Evolutionary conservation across 306 rosid species (phyloP), one percentile per base, ranked within the genome.

Genomic region (Cucumis melo): DNA sequence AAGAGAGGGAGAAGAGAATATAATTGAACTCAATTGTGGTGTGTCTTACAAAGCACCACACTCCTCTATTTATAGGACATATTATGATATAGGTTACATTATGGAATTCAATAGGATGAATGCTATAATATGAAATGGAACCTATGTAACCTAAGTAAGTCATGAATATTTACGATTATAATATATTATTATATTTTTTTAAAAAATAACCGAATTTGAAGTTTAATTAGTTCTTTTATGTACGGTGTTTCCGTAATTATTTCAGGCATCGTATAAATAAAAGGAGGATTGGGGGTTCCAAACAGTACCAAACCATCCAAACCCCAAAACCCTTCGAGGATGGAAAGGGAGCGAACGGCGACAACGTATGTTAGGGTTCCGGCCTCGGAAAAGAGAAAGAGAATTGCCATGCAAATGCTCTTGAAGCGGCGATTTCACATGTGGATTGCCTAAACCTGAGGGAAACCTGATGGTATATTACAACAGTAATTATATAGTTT

Each of bases 361-460:
- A 66, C 5, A 16, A 10, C 66, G 10, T 51, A 36, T 27, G 7
- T 57, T 74, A 57, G 63, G 54, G 61, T 63, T 41, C 19, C 57
- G 63, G 41, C 32, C 74, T 20, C 5, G 67, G 78, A 24, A 41
- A 57, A 21, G 74, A 77, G 58, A 63, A n/a, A 8, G 74, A n/a
- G 75, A 21, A 12, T 42, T 20, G 51, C 7, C 62, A 8, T 17
- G 24, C 74, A 61, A 64, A 50, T 63, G 63, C 74, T 77, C 6
- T 48, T 53, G 78, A 63, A 77, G 74, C 80, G 74, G 80, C 51
- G 23, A 63, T 77, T 64, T 20, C 34, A 64, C 74, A 23, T 77
- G 80, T 63, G 80, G 74, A 77, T 77, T 77, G 74, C 80, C 24
- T 51, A 48, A 36, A 64, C 21, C 80, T 77, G 80, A 64, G 74